A percentile compares a stretch with the other conserved stretches of the same genome.
Evolutionary conservation across 345 rosid genomes (phyloP).

Genomic region (Schrenkiella parvula): DNA sequence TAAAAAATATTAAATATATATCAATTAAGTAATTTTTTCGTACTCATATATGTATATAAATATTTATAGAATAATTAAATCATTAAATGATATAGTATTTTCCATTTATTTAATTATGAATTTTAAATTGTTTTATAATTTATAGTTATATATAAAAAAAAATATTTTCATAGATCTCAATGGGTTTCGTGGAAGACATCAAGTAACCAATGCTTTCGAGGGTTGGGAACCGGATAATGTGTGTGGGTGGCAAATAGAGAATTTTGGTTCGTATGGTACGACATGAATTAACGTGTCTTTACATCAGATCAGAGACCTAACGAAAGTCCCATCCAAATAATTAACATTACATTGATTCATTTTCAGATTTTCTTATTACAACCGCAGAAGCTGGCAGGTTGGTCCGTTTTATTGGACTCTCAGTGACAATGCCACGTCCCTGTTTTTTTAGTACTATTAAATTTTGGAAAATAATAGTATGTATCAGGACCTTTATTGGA

Average conservation of each 20-base stretch:
- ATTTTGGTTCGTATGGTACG: background rate
- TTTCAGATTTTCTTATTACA: background rate
- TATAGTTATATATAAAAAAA: too few relatives aligned
- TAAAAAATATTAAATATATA: too few relatives aligned
- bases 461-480: background rate
- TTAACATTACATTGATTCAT: background rate
- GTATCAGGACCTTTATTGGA: background rate
- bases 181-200: background rate
- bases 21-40: too few relatives aligned
- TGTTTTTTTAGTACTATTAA: background rate
- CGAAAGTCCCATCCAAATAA: background rate
- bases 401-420: slow-evolving; percentile 16
- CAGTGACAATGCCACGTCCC: slow-evolving; percentile 18
- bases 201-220: background rate
- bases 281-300: slow-evolving; percentile 9
- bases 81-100: too few relatives aligned
- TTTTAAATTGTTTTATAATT: too few relatives aligned
- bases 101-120: too few relatives aligned
- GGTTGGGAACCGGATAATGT: slow-evolving; percentile 3
- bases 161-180: background rate
- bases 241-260: slow-evolving; percentile 9
- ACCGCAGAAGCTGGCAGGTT: slow-evolving; percentile 27
- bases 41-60: too few relatives aligned
- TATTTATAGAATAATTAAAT: too few relatives aligned
- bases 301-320: slow-evolving; percentile 8